Percentiles rank a stretch among this genome's conserved stretches.
These are phyloP conservation scores for Boletellus ananas DNA, from an alignment of 768 basidiomycete species.

Conservation along the genomic window DNA sequence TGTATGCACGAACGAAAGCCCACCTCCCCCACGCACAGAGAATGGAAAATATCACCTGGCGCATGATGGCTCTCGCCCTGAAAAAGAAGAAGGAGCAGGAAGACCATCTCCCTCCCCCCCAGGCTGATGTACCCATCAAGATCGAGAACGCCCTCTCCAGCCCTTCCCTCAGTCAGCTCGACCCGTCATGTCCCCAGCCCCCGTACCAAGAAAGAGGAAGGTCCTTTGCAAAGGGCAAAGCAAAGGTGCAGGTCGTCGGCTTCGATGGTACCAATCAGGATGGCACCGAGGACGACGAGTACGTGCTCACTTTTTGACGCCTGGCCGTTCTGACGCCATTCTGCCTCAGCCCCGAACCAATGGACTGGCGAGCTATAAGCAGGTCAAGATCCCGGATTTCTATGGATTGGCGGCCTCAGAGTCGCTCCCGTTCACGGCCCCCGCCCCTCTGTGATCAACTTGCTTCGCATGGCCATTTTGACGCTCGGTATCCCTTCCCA, in stretches of 20 bases:
- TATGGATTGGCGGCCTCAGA: slow-evolving; percentile 86
- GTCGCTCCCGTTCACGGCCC: slow-evolving; percentile 74
- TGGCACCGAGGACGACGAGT: slow-evolving; percentile 71
- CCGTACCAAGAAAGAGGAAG: slow-evolving; percentile 59
- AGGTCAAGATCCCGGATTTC: slow-evolving; percentile 85
- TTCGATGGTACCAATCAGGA: slow-evolving; percentile 78
- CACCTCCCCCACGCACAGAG: slow-evolving; percentile 85
- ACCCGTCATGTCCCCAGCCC: slow-evolving; percentile 1
- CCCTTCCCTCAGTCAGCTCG: slow-evolving; percentile 1
- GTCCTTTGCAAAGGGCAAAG: slow-evolving; percentile 76
- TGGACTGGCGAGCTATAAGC: slow-evolving; percentile 94
- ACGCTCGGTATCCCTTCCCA: slow-evolving; percentile 46
- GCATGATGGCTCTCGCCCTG: slow-evolving; percentile 96
- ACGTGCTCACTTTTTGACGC: slow-evolving; percentile 34
- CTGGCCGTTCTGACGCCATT: slow-evolving; percentile 23
- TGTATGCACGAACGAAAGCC: slow-evolving; percentile 91
- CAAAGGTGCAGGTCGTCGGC: slow-evolving; percentile 71
- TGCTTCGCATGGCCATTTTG: slow-evolving; percentile 32
- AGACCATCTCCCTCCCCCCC: slow-evolving; percentile 17
- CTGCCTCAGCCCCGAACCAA: slow-evolving; percentile 48
- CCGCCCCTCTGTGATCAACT: slow-evolving; percentile 56
- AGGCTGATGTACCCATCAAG: slow-evolving; percentile 19
- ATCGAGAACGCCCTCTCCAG: slow-evolving; percentile 11
- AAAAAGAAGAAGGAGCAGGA: slow-evolving; percentile 85
- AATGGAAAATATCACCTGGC: slow-evolving; percentile 98